These are phyloP conservation scores for Chaetomium sp. DNA, from an alignment of 2,329 filamentous ascomycete genomes.

Conservation along the genomic window DNA sequence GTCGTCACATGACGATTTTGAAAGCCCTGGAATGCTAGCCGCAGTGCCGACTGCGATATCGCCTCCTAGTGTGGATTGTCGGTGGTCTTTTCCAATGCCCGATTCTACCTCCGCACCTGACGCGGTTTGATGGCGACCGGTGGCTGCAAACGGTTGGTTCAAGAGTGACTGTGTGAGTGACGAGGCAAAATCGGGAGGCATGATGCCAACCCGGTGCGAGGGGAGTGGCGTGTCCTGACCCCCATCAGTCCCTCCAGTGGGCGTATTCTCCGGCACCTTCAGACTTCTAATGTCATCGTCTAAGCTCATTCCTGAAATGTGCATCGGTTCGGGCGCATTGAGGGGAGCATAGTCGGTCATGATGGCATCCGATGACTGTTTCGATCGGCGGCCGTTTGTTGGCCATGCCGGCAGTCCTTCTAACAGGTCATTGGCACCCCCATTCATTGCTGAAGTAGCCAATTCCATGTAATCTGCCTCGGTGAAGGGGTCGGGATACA, in stretches of 20 bases:
- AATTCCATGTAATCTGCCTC: conserved; percentile 25
- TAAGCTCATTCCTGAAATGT: conserved; percentile 26
- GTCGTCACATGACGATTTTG: conserved; percentile 22
- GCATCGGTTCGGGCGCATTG: conserved; percentile 22
- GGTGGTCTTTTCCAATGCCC: conserved; percentile 41
- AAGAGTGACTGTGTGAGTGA: conserved; percentile 43
- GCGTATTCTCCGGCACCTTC: conserved; percentile 39
- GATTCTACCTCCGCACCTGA: conserved; percentile 32
- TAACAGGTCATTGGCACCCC: conserved; percentile 2
- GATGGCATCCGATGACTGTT: conserved; percentile 32
- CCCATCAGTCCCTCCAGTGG: conserved; percentile 26
- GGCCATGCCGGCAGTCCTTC: conserved; percentile 17
- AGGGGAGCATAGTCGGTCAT: conserved; percentile 37
- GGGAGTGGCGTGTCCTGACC: conserved; percentile 6
- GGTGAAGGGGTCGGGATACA: conserved; percentile 25
- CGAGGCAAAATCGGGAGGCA: conserved; percentile 34
- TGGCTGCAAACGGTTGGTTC: conserved; percentile 39
- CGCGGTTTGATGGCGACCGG: conserved; percentile 28
- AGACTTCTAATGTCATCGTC: conserved; percentile 31
- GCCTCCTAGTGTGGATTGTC: conserved; percentile 22
- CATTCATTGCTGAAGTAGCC: conserved; percentile 16
- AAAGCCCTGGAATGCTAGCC: neutral
- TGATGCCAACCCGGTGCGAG: conserved; percentile 21
- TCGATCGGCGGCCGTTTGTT: conserved; percentile 2
- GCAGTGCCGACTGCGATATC: conserved; percentile 14